phyloP scores from a whole-genome alignment of 2,329 filamentous ascomycete species.

The Hymenoscyphus albidus region DNA sequence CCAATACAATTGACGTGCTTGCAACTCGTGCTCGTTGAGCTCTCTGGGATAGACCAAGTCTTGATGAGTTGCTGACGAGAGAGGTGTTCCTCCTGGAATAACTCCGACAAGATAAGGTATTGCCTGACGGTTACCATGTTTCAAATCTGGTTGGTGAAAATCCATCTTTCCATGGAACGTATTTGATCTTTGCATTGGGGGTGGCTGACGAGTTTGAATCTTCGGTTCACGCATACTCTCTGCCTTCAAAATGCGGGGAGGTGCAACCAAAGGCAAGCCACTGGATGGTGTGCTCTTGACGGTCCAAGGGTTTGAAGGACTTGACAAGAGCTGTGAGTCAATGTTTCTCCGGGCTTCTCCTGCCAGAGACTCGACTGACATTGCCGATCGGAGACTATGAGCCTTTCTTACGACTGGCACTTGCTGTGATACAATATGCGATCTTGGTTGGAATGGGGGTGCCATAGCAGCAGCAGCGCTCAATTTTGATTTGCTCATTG shows the following conservation, averaged over 20 bases:
- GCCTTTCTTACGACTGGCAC: neutral
- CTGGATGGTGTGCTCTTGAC: slow-evolving; percentile 1
- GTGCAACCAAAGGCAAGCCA: neutral
- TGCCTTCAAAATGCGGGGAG: slow-evolving; percentile 11
- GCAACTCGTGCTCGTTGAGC: slow-evolving; percentile 56
- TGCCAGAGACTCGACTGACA: slow-evolving; percentile 1
- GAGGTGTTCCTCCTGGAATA: slow-evolving; percentile 43
- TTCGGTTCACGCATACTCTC: slow-evolving; percentile 19
- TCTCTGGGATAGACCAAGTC: slow-evolving; percentile 54
- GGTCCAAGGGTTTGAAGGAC: slow-evolving; percentile 24
- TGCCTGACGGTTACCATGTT: slow-evolving; percentile 6
- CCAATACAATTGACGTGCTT: slow-evolving; percentile 59
- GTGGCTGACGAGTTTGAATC: neutral
- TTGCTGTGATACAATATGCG: slow-evolving; percentile 15
- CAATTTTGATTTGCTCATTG: slow-evolving; percentile 26
- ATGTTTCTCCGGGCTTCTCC: slow-evolving; percentile 22
- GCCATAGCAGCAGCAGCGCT: slow-evolving; percentile 34
- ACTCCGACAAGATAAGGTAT: slow-evolving; percentile 54
- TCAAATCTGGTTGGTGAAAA: neutral
- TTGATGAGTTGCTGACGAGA: slow-evolving; percentile 40
- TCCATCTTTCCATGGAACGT: slow-evolving; percentile 20
- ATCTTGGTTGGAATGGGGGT: slow-evolving; percentile 35
- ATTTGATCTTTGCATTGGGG: slow-evolving; percentile 18
- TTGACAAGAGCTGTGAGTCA: slow-evolving; percentile 24
- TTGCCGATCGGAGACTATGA: neutral